These are phyloP conservation scores for Serendipita indica DNA, from an alignment of 768 basidiomycete species.

Conservation along the genomic window DNA sequence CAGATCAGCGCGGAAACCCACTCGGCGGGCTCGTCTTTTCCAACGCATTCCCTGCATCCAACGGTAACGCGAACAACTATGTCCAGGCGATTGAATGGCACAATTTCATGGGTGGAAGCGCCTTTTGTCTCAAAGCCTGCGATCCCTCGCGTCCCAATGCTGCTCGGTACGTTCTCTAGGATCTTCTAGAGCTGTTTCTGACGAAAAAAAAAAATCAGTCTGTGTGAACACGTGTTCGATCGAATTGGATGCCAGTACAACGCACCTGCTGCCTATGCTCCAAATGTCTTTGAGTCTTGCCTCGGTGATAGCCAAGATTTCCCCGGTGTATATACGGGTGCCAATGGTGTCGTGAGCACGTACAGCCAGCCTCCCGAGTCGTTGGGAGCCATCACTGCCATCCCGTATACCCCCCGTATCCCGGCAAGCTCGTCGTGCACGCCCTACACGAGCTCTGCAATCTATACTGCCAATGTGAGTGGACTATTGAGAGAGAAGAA, in stretches of 20 bases:
- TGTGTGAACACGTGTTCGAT: constrained; percentile 27
- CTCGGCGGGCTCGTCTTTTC: constrained; percentile 59
- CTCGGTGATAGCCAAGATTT: constrained; percentile 45
- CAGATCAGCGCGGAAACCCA: constrained; percentile 72
- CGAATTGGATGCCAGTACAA: constrained; percentile 65
- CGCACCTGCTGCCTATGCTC: constrained; percentile 45
- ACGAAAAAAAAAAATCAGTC: constrained; percentile 23
- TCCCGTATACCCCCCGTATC: constrained; percentile 19
- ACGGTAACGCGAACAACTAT: constrained; percentile 18
- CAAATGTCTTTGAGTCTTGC: constrained; percentile 50
- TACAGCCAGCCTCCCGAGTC: constrained; percentile 18
- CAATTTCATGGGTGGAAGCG: constrained; percentile 52
- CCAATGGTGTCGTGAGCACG: constrained; percentile 21
- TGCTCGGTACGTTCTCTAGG: constrained; percentile 26
- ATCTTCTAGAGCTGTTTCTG: too few relatives aligned
- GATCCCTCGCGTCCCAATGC: constrained; percentile 40
- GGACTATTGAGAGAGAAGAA: background rate
- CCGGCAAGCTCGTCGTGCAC: constrained; percentile 20
- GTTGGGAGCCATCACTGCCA: constrained; percentile 15
- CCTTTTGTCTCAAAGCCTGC: constrained; percentile 62
- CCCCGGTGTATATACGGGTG: constrained; percentile 34
- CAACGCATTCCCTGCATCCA: constrained; percentile 25
- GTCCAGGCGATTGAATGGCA: constrained; percentile 55
- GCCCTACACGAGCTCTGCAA: constrained; percentile 15
- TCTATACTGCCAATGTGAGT: constrained; percentile 10